Evolutionary conservation across 1,139 yeast species (phyloP), one percentile per base, ranked within the genome.

Genomic region (Candida pseudoviswanathii): DNA sequence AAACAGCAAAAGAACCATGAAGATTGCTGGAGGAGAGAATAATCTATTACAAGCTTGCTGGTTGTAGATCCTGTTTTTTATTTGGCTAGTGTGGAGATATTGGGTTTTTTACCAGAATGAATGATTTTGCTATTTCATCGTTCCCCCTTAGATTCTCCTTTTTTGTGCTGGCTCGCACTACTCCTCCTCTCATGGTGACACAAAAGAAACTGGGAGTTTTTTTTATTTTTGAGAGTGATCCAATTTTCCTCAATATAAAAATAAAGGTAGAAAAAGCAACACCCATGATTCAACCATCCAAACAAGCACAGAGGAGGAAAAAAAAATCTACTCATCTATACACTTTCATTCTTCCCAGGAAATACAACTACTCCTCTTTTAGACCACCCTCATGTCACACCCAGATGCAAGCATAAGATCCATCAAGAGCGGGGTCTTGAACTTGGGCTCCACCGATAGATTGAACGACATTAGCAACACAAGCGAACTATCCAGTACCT

Each of bases 341-440:
- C 16, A 34, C 8, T 34, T n/a, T 34, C 6, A 27, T 27, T 27
- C 8, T 27, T 27, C 30, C 30, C 9, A 27, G 8, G 6, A 5
- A 27, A 6, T 27, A 6, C 30, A 27, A 27, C 6, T 5, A 31
- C n/a, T 31, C 5, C n/a, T 31, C 16, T n/a, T 6, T 33, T 33
- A 33, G 41, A 29, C 5, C n/a, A 29, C 7, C 21, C 27, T 16
- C 4, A 74, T 73, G 78, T 64, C 78, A 32, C 75, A 73, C 52
- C 76, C 78, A n/a, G 75, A 72, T 21, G 78, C 78, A 32, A 72
- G 77, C 52, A 66, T 73, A 36, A 69, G 66, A 55, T 72, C 77
- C 27, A 70, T 74, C 2, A 66, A 60, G 51, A 71, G 75, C 54
- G 78, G 79, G 3, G 68, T 64, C 48, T 60, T 64, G 46, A 67